These are phyloP conservation scores for Rhinocladiella mackenziei DNA, from an alignment of 2,329 filamentous ascomycete species.

Conservation along the genomic window DNA sequence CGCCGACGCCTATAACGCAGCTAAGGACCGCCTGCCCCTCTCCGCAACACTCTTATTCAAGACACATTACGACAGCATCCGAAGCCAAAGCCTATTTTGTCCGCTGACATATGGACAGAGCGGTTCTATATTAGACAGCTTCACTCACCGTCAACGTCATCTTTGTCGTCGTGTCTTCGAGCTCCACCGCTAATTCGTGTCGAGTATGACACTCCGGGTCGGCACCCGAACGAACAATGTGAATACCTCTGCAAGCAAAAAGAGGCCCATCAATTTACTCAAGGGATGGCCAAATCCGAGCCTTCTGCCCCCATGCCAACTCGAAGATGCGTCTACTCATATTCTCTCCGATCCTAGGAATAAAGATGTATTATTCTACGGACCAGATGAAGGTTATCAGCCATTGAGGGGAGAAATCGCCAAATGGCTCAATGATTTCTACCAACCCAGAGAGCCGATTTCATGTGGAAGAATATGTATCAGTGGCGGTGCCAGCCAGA, in stretches of 20 bases:
- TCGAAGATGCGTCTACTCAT: constrained; percentile 57
- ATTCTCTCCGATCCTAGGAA: constrained; percentile 18
- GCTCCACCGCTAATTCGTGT: not conserved
- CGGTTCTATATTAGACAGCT: no score
- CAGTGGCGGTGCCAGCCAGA: constrained; percentile 81
- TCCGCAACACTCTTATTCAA: not conserved
- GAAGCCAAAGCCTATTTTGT: no score
- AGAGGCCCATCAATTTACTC: constrained; percentile 40
- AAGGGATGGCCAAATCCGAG: constrained; percentile 49
- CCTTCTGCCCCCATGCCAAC: constrained; percentile 59
- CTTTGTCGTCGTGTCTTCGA: not conserved
- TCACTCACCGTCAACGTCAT: not conserved
- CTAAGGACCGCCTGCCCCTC: not conserved
- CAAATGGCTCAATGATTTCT: constrained; percentile 65
- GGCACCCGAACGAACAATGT: not conserved
- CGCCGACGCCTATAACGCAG: not conserved
- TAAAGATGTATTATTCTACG: constrained; percentile 66
- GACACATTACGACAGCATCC: no score
- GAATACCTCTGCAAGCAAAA: constrained; percentile 7
- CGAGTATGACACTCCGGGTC: constrained; percentile 15
- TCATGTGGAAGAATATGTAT: constrained; percentile 65
- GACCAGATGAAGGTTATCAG: constrained; percentile 68
- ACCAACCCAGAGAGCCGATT: constrained; percentile 45
- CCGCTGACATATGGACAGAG: no score
- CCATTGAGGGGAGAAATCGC: constrained; percentile 67